Evolutionary conservation across 192 early-diverging fungal species (phyloP).

Genomic region (Coemansia sp.): DNA sequence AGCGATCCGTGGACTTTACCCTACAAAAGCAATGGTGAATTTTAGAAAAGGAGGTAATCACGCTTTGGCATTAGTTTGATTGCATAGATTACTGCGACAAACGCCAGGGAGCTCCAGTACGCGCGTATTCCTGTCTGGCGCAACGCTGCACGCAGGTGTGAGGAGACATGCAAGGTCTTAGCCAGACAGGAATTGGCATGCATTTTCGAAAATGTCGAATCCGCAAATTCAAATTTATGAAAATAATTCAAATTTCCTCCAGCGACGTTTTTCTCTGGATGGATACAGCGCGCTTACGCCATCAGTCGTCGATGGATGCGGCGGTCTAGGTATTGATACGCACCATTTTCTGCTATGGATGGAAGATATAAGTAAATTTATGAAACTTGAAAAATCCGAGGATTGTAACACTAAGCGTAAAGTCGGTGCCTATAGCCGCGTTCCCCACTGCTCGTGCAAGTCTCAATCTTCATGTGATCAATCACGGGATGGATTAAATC

Average conservation of each 20-base stretch:
- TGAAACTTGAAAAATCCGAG: slow-evolving; percentile 7
- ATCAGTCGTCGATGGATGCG: slow-evolving; percentile 13
- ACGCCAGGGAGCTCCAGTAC: background rate
- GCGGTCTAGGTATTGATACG: slow-evolving; percentile 9
- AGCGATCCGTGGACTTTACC: slow-evolving; percentile 99
- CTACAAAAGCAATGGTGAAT: slow-evolving; percentile 56
- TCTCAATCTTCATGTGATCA: background rate
- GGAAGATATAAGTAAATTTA: slow-evolving; percentile 16
- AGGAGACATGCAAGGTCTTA: background rate
- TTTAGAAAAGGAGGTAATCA: background rate
- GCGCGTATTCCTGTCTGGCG: background rate
- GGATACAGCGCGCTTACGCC: slow-evolving; percentile 14
- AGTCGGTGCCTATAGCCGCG: background rate
- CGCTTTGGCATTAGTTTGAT: background rate
- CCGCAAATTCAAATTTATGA: background rate
- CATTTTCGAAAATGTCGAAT: slow-evolving; percentile 8
- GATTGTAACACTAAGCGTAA: slow-evolving; percentile 28
- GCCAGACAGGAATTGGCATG: background rate
- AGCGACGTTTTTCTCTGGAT: slow-evolving; percentile 2
- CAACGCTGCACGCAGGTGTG: background rate
- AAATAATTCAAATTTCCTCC: slow-evolving; percentile 1
- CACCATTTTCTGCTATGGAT: slow-evolving; percentile 50
- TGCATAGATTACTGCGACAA: background rate
- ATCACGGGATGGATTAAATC: background rate
- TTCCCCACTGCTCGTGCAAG: background rate